These are phyloP conservation scores for Carex littledalei DNA, from an alignment of 176 grass and related monocot genomes.

Conservation along the genomic window DNA sequence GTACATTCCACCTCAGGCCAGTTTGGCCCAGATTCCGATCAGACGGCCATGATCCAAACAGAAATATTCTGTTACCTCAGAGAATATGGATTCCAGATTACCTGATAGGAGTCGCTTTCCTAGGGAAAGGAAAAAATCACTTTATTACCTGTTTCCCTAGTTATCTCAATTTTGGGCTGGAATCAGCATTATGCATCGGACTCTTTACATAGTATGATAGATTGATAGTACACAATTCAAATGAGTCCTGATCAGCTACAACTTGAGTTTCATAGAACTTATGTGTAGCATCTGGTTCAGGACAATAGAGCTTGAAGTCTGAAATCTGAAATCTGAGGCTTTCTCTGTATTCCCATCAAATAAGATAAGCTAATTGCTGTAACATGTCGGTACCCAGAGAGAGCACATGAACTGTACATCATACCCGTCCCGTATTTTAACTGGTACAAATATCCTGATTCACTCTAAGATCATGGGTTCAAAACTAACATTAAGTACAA, in stretches of 20 bases:
- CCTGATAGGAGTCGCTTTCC: neutral
- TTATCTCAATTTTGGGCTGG: neutral
- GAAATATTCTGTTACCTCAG: too few relatives aligned
- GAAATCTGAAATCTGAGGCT: neutral
- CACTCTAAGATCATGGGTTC: neutral
- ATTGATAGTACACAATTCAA: neutral
- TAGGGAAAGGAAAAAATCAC: neutral
- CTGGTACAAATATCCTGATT: conserved; percentile 7
- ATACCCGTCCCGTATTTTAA: neutral
- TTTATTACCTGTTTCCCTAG: neutral
- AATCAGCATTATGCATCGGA: neutral
- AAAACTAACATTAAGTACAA: neutral
- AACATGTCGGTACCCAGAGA: neutral
- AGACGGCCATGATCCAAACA: too few relatives aligned
- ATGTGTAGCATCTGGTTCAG: neutral
- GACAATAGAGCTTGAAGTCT: neutral
- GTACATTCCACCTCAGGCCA: too few relatives aligned
- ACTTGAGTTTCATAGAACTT: neutral
- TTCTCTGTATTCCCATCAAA: neutral
- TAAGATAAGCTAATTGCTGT: neutral
- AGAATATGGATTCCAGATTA: neutral
- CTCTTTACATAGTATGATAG: neutral
- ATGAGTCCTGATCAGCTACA: neutral
- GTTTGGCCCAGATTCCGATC: too few relatives aligned
- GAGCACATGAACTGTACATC: neutral